Base-by-base conservation (phyloP, 2,329 filamentous ascomycete genomes). In the Colletotrichum endophyticum region DNA sequence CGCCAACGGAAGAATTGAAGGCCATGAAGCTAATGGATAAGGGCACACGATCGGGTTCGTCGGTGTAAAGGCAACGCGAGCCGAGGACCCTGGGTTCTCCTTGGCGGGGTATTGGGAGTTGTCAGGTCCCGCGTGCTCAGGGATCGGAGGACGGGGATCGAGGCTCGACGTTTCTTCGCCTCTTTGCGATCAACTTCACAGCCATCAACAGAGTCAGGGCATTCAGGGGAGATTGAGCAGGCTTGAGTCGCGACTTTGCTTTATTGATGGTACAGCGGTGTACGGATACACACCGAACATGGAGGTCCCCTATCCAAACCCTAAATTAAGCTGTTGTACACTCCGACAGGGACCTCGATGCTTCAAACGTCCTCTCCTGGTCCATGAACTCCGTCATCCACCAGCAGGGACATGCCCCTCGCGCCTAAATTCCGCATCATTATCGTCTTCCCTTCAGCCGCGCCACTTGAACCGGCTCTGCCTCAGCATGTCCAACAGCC, bases 381-480 rank as follows among this genome's bases (percentile, higher is more conserved):
- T 34, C 63, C 34, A 12, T 62, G 44, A 59, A 57, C 25, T 49
- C 57, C 67, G 28, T 27, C 22, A n/a, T 6, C 2, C 16, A 28
- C 19, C 27, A 28, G 56, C 32, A 66, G 32, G 66, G 61, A 75
- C 69, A 49, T 22, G 62, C 36, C 28, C 34, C 30, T 57, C 75
- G 67, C 62, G 57, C 25, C 53, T 75, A 28, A 25, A 57, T 32
- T 19, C 19, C 30, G 19, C n/a, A 16, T 53, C 56, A 36, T 36
- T 57, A 16, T 36, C 53, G 34, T 28, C 8, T 28, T 34, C 22
- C 32, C 44, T 16, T 81, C 70, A 86, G 3, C 83, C 84, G 62
- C 84, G 80, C 85, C 85, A 87, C 77, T 84, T 81, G 61, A 82
- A 84, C 75, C 81, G 81, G 76, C 82, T 84, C 80, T 80, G 82